These are phyloP conservation scores for Fraxinus platypoda DNA, from an alignment of 305 asterid genomes.

Conservation along the genomic window DNA sequence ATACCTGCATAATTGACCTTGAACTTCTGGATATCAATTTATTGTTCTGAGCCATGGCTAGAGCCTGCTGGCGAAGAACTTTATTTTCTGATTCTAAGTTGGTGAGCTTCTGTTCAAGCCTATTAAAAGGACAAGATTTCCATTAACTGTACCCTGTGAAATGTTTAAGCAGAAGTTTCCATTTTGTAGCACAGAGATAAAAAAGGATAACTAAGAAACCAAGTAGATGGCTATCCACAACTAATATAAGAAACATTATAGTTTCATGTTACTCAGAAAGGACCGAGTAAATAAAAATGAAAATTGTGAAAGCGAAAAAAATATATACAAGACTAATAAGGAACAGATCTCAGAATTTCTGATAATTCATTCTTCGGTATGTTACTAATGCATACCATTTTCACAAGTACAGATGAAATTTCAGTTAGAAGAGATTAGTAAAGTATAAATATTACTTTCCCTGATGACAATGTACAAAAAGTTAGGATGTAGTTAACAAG, in stretches of 20 bases:
- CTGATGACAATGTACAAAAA: conserved; percentile 5
- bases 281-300: not conserved
- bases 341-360: not conserved
- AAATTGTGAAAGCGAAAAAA: not conserved
- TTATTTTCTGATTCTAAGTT: conserved; percentile 94
- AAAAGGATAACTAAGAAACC: conserved; percentile 14
- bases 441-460: not conserved
- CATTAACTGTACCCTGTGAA: conserved; percentile 28
- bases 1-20: conserved; percentile 87
- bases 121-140: conserved; percentile 37
- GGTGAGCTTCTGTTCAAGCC: conserved; percentile 88
- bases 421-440: conserved; percentile 10
- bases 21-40: conserved; percentile 78
- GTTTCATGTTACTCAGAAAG: not conserved
- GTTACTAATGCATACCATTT: not conserved
- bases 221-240: conserved; percentile 3
- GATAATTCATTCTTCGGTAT: not conserved
- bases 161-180: conserved; percentile 7
- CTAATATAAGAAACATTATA: not conserved
- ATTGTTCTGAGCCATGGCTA: conserved; percentile 88
- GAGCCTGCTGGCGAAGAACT: conserved; percentile 98
- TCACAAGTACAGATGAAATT: conserved; percentile 10
- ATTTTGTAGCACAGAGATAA: conserved; percentile 19
- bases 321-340: not conserved
- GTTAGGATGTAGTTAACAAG: not conserved